Evolutionary conservation across 116 monocot species (phyloP), one percentile per base, ranked within the genome.

Genomic region (Iris pallida): DNA sequence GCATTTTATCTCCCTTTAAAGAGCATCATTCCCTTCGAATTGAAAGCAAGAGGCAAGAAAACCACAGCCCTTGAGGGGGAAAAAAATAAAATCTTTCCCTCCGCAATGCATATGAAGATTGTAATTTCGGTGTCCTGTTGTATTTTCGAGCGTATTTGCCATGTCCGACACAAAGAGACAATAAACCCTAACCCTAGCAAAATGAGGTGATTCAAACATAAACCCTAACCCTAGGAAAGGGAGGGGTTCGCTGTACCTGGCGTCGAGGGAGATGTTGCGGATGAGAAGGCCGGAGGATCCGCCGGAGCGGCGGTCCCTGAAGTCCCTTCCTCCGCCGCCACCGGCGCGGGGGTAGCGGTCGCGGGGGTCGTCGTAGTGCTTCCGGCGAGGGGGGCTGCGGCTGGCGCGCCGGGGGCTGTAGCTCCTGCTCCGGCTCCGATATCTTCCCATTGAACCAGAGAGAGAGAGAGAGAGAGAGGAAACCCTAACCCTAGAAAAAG

Each of bases 221-320:
- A 45, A 45, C 4, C 43, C 62, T 63, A 63, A 63, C 45, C 62
- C 62, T 15, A 63, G 45, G 20, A 30, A 30, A 30, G 30, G 30
- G 30, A 30, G 30, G 30, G 30, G 20, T 14, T 14, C 30, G 30
- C 30, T 3, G 18, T 52, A 59, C 95, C 91, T 95, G 8, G 95
- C 88, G 16, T 90, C 81, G n/a, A 95, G 91, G 58, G 91, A 65
- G 65, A 94, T 83, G 74, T 94, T 90, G 59, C 94, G 90, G 74
- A 94, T 66, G 43, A 90, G 87, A 52, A 95, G 91, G 20, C 91
- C 90, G 42, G 90, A 81, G 16, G 85, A 83, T 20, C 76, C 76
- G 5, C 81, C 53, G 16, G 77, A 77, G 60, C 83, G 77, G 75
- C 63, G 63, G 18, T 81, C 81, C 2, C 83, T 18, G 66, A 44